Evolutionary conservation across 2,329 filamentous ascomycete species (phyloP).

Genomic region (Paecilomyces sp.): DNA sequence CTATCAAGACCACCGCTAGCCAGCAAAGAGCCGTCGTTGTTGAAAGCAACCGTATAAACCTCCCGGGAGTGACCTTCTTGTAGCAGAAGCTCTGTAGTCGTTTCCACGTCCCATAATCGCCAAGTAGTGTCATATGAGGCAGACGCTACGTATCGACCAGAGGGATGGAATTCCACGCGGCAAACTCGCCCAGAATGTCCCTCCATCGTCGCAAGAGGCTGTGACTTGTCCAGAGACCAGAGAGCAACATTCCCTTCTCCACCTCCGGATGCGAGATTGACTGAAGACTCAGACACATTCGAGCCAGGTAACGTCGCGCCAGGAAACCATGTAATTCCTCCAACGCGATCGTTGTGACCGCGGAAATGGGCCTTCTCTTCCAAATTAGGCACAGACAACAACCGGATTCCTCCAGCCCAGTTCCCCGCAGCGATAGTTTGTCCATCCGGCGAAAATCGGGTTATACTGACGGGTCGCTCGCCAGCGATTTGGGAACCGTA

Average conservation of each 20-base stretch:
- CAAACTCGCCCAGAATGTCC: conserved; percentile 86
- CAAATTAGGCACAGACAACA: conserved; percentile 76
- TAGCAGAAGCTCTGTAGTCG: conserved; percentile 71
- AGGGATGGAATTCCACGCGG: conserved; percentile 89
- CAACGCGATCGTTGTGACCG: conserved; percentile 82
- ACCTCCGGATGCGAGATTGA: conserved; percentile 86
- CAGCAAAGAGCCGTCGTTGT: conserved; percentile 80
- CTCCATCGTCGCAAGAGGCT: conserved; percentile 70
- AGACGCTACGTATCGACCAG: conserved; percentile 79
- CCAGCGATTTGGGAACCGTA: conserved; percentile 91
- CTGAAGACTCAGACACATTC: conserved; percentile 62
- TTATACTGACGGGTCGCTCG: conserved; percentile 85
- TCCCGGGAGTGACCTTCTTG: conserved; percentile 95
- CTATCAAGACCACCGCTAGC: conserved; percentile 92
- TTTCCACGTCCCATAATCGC: conserved; percentile 91
- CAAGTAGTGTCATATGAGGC: conserved; percentile 95
- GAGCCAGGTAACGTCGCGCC: conserved; percentile 65
- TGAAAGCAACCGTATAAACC: conserved; percentile 86
- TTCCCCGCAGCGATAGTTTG: conserved; percentile 82
- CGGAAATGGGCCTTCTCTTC: conserved; percentile 68
- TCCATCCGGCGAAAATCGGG: conserved; percentile 80
- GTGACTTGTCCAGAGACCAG: conserved; percentile 83
- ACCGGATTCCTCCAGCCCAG: conserved; percentile 82
- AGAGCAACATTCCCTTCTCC: conserved; percentile 82
- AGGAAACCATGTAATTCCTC: conserved; percentile 85